Percentiles rank a stretch among this genome's conserved stretches.
phyloP scores from a whole-genome alignment of 2,329 filamentous ascomycete genomes.

The Fusarium sp. region DNA sequence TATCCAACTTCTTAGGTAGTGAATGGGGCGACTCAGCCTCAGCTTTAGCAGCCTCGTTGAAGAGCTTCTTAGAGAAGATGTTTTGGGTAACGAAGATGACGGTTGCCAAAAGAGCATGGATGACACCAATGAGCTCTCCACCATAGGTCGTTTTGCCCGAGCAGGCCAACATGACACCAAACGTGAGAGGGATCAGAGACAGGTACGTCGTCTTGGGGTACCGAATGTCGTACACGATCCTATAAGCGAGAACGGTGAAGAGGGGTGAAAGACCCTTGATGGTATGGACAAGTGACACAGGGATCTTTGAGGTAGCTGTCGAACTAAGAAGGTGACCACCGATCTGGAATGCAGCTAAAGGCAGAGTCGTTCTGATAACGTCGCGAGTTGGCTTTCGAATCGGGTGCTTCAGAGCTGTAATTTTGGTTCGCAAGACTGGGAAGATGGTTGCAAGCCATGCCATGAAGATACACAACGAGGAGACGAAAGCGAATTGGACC shows the following conservation, averaged over 20 bases:
- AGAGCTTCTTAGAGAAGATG: conserved; percentile 97
- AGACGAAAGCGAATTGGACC: conserved; percentile 93
- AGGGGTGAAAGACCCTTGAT: conserved; percentile 97
- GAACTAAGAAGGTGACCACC: conserved; percentile 93
- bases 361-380: conserved; percentile 87
- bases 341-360: conserved; percentile 91
- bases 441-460: conserved; percentile 79
- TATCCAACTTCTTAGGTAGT: conserved; percentile 85
- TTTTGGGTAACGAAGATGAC: conserved; percentile 98
- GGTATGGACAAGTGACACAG: conserved; percentile 95
- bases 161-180: conserved; percentile 96
- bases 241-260: conserved; percentile 94
- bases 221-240: conserved; percentile 85
- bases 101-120: conserved; percentile 89
- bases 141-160: conserved; percentile 81
- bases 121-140: conserved; percentile 88
- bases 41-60: conserved; percentile 89
- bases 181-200: conserved; percentile 87
- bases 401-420: conserved; percentile 84
- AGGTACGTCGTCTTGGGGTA: conserved; percentile 90
- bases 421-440: conserved; percentile 72
- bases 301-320: conserved; percentile 92
- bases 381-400: conserved; percentile 84
- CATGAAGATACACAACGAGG: conserved; percentile 83
- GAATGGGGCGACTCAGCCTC: conserved; percentile 75